Percentiles rank a stretch among this genome's conserved stretches.
phyloP scores from a whole-genome alignment of 805 yeast genomes.

The Huiozyma sinensis region DNA sequence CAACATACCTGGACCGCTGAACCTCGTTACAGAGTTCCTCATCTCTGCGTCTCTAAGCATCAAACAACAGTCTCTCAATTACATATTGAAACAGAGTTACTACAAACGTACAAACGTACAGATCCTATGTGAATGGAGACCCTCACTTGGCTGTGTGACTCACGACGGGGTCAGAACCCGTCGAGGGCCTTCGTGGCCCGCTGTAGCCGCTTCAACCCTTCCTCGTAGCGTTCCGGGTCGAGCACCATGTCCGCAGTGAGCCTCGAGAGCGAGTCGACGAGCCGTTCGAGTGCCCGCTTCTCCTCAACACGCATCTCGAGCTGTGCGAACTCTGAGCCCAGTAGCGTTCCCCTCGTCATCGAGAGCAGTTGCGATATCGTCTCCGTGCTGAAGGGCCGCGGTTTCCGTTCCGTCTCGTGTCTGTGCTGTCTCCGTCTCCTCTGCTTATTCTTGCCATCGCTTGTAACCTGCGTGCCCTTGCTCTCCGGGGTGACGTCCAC shows the following conservation, averaged over 20 bases:
- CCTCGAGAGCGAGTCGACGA: conserved; percentile 75
- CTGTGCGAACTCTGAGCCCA: conserved; percentile 55
- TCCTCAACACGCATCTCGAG: conserved; percentile 68
- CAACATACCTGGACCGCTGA: no score
- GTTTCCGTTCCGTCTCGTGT: not conserved
- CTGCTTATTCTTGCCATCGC: not conserved
- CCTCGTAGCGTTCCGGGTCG: conserved; percentile 69
- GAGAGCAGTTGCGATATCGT: conserved; percentile 29
- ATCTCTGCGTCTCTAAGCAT: no score
- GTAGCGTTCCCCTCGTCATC: conserved; percentile 33
- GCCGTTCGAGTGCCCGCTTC: conserved; percentile 68
- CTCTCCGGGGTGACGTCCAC: not conserved
- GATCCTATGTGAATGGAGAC: no score
- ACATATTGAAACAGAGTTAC: no score
- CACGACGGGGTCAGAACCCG: conserved; percentile 40
- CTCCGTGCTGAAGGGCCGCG: conserved; percentile 20
- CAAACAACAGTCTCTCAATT: no score
- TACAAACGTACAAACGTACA: no score
- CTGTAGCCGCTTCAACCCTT: conserved; percentile 69
- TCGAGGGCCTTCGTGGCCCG: conserved; percentile 79
- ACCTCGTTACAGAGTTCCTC: no score
- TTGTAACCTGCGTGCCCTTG: not conserved
- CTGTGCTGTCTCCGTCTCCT: not conserved
- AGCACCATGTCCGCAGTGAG: conserved; percentile 85
- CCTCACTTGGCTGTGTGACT: no score